A percentile compares a stretch with the other conserved stretches of the same genome.
Conservation (phyloP, 257 asterid genomes). For the Plantago major region DNA sequence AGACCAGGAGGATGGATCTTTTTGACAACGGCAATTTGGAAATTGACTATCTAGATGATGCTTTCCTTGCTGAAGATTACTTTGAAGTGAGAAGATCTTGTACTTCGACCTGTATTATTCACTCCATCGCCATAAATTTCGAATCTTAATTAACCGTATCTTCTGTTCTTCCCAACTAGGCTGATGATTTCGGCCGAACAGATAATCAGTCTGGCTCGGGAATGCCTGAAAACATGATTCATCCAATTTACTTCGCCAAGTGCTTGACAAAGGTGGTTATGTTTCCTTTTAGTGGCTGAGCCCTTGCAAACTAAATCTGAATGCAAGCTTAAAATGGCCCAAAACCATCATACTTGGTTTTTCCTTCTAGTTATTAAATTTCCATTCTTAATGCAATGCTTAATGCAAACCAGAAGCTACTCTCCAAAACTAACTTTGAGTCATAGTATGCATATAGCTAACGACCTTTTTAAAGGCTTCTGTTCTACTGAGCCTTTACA, state of each 20-base stretch:
- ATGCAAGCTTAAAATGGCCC: not conserved
- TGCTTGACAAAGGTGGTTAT: constrained; percentile 64
- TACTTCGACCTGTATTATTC: constrained; percentile 4
- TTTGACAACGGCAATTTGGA: constrained; percentile 37
- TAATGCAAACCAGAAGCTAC: too few relatives aligned
- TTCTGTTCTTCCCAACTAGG: constrained; percentile 29
- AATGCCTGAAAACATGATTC: constrained; percentile 54
- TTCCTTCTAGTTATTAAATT: not conserved
- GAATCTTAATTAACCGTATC: constrained; percentile 7
- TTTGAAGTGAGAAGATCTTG: constrained; percentile 43
- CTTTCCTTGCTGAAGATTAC: constrained; percentile 37
- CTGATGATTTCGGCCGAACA: constrained; percentile 41
- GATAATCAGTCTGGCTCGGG: constrained; percentile 49
- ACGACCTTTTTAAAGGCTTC: not conserved
- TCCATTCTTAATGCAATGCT: too few relatives aligned
- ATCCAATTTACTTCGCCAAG: constrained; percentile 74
- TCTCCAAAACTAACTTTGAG: not conserved
- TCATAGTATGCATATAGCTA: not conserved
- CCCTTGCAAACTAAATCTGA: constrained; percentile 7
- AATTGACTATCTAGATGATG: constrained; percentile 40
- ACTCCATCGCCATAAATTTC: constrained; percentile 1
- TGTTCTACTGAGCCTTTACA: too few relatives aligned
- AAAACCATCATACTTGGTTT: not conserved
- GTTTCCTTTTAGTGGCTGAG: constrained; percentile 18
- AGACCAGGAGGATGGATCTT: constrained; percentile 43